Conservation (phyloP, 805 yeast species). For the Saitoella complicata region DNA sequence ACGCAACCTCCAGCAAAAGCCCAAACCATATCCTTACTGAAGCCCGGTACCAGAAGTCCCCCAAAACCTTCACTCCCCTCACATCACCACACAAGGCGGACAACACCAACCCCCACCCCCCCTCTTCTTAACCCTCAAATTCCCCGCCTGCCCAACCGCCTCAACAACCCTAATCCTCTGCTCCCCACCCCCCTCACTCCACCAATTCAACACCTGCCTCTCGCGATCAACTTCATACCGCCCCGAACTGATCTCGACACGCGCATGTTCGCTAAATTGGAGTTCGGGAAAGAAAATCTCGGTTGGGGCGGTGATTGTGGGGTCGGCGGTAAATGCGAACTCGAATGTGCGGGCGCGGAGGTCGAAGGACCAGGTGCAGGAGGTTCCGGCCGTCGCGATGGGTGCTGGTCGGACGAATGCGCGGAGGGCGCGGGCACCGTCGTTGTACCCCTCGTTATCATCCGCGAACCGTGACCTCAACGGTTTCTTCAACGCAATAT, state of each 20-base stretch:
- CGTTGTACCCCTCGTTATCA: constrained; percentile 9
- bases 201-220: constrained; percentile 53
- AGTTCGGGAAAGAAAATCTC: constrained; percentile 51
- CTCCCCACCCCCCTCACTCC: constrained; percentile 31
- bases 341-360: constrained; percentile 30
- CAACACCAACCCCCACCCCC: no score
- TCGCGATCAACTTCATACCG: constrained; percentile 34
- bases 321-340: constrained; percentile 22
- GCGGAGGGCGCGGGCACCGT: constrained; percentile 59
- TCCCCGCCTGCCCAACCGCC: no score
- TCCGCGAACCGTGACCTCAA: constrained; percentile 1
- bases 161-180: constrained; percentile 20
- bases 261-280: constrained; percentile 43
- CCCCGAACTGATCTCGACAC: constrained; percentile 41
- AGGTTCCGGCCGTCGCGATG: constrained; percentile 43
- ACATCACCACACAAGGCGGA: no score
- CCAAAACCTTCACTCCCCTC: no score
- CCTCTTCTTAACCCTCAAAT: no score
- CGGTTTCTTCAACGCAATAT: neutral
- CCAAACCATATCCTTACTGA: no score
- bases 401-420: constrained; percentile 72
- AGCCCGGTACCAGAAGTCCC: no score
- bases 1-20: no score
- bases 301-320: constrained; percentile 28
- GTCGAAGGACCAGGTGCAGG: constrained; percentile 43